Evolutionary conservation across 2,329 filamentous ascomycete species (phyloP).

Genomic region (Trichophyton mentagrophytes): DNA sequence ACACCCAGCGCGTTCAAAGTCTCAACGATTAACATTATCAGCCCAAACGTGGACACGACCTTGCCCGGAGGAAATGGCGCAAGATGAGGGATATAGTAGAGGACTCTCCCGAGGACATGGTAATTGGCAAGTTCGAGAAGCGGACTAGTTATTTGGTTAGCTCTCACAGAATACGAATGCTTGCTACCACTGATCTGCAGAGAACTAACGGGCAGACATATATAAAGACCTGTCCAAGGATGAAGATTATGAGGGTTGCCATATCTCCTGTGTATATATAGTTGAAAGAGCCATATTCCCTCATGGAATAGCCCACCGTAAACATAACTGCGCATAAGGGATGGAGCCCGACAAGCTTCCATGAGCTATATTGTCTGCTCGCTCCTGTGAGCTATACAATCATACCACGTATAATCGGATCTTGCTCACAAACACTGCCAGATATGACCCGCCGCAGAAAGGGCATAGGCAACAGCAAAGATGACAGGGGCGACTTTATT

Average conservation of each 20-base stretch:
- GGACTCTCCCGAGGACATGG: slow-evolving; percentile 46
- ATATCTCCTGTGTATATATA: slow-evolving; percentile 25
- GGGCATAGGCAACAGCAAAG: slow-evolving; percentile 38
- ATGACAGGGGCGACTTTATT: slow-evolving; percentile 43
- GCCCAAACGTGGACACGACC: background rate
- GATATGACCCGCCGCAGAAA: slow-evolving; percentile 38
- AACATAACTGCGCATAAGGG: slow-evolving; percentile 45
- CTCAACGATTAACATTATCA: background rate
- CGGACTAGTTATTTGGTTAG: slow-evolving; percentile 32
- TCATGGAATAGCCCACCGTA: slow-evolving; percentile 42
- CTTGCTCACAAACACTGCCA: slow-evolving; percentile 44
- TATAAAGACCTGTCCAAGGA: slow-evolving; percentile 32
- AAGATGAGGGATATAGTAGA: slow-evolving; percentile 50
- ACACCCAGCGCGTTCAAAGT: background rate
- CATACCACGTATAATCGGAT: background rate
- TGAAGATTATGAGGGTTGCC: slow-evolving; percentile 29
- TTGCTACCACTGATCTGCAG: background rate
- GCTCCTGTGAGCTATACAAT: background rate
- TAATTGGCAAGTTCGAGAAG: slow-evolving; percentile 51
- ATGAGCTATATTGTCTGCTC: slow-evolving; percentile 44
- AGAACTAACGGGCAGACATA: slow-evolving; percentile 26
- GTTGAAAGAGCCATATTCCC: slow-evolving; percentile 42
- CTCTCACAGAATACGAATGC: background rate
- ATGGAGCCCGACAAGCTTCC: slow-evolving; percentile 43
- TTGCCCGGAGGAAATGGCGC: slow-evolving; percentile 31